These are phyloP conservation scores for Gaeumannomyces sp. DNA, from an alignment of 2,329 filamentous ascomycete species.

Conservation along the genomic window DNA sequence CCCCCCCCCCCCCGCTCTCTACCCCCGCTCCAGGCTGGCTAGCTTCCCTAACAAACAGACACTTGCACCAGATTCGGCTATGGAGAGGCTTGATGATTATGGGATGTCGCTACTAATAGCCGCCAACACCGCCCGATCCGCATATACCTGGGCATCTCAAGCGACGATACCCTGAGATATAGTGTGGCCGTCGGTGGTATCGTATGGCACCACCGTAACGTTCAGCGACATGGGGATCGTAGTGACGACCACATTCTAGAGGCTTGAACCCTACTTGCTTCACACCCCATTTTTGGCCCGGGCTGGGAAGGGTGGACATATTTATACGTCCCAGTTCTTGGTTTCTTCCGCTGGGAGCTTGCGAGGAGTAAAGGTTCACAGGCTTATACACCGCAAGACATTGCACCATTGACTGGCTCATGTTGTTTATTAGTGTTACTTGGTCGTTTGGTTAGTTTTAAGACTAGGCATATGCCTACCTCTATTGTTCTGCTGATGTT, in stretches of 20 bases:
- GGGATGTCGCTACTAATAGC: background rate
- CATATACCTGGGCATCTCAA: background rate
- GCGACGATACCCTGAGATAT: background rate
- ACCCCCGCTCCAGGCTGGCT: background rate
- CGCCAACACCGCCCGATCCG: background rate
- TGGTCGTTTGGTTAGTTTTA: background rate
- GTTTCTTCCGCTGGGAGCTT: slow-evolving; percentile 4
- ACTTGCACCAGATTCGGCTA: background rate
- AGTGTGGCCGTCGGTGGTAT: background rate
- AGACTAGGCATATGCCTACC: background rate
- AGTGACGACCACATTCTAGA: background rate
- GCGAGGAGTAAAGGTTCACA: background rate
- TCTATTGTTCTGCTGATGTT: too few relatives aligned
- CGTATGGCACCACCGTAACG: background rate
- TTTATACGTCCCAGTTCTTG: background rate
- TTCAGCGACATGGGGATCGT: background rate
- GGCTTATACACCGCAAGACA: background rate
- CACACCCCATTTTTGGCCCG: background rate
- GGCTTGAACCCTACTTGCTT: background rate
- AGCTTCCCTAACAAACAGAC: background rate
- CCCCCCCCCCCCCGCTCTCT: background rate
- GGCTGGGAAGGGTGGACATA: too few relatives aligned
- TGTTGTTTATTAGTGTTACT: background rate
- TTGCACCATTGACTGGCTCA: background rate
- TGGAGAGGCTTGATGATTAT: background rate